These are phyloP conservation scores for Rhizopogon salebrosus DNA, from an alignment of 768 basidiomycete genomes.

Conservation along the genomic window DNA sequence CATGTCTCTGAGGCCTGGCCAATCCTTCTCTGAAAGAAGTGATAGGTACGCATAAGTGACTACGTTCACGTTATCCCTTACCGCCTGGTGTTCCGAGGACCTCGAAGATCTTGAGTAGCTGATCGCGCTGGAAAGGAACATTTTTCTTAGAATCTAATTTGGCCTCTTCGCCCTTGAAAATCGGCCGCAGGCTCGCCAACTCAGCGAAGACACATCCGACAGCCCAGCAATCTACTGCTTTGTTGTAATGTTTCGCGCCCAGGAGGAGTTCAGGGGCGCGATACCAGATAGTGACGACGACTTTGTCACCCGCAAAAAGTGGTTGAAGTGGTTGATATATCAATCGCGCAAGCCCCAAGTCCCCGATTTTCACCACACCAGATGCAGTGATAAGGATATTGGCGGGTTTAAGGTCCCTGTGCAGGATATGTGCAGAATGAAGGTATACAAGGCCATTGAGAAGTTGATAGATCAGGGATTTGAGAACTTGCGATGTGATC, in stretches of 20 bases:
- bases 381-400: constrained; percentile 91
- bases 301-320: constrained; percentile 91
- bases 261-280: constrained; percentile 93
- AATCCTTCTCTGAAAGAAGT: constrained; percentile 63
- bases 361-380: constrained; percentile 97
- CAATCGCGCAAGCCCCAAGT: constrained; percentile 89
- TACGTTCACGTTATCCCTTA: constrained; percentile 27
- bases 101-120: constrained; percentile 93
- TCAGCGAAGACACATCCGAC: constrained; percentile 98
- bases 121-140: constrained; percentile 94
- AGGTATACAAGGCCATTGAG: constrained; percentile 93
- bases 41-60: not conserved
- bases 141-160: constrained; percentile 97
- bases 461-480: constrained; percentile 91
- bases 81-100: constrained; percentile 86
- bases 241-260: constrained; percentile 97
- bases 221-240: constrained; percentile 96
- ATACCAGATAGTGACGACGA: constrained; percentile 99
- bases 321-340: constrained; percentile 89
- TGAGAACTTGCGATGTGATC: constrained; percentile 76
- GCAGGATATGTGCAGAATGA: constrained; percentile 90
- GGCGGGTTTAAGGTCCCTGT: constrained; percentile 97
- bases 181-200: constrained; percentile 86
- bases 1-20: constrained; percentile 83
- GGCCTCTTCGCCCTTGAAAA: constrained; percentile 99